Conservation (phyloP, 768 basidiomycete species). For the Hericium alpestre region DNA sequence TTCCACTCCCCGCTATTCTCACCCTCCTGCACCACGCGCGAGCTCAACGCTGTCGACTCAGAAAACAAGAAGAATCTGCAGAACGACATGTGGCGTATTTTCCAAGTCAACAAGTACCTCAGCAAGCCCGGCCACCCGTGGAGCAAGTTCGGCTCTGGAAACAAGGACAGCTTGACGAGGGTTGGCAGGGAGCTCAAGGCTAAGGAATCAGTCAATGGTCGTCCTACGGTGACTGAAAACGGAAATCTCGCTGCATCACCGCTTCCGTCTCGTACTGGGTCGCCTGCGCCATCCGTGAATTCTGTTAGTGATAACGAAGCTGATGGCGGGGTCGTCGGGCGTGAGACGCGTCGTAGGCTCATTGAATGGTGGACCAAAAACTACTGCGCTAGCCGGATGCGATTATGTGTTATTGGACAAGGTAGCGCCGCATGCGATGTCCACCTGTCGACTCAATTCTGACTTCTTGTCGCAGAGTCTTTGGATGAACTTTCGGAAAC, state of each 20-base stretch:
- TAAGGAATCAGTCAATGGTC: constrained; percentile 29
- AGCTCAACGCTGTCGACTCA: constrained; percentile 92
- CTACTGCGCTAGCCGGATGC: constrained; percentile 79
- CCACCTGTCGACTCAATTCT: background rate
- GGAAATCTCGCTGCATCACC: constrained; percentile 29
- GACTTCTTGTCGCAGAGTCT: constrained; percentile 39
- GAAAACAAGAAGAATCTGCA: constrained; percentile 97
- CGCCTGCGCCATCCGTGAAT: constrained; percentile 46
- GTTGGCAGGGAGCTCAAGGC: constrained; percentile 48
- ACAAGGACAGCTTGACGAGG: constrained; percentile 58
- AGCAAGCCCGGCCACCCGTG: constrained; percentile 72
- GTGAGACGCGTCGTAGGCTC: constrained; percentile 67
- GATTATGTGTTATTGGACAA: constrained; percentile 68
- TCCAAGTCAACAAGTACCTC: constrained; percentile 85
- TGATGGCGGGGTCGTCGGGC: constrained; percentile 68
- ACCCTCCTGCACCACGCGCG: constrained; percentile 75
- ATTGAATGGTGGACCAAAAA: constrained; percentile 79
- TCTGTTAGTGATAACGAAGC: constrained; percentile 56
- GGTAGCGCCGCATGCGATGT: constrained; percentile 29
- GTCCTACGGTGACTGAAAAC: constrained; percentile 20
- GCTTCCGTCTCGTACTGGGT: constrained; percentile 42
- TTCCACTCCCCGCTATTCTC: constrained; percentile 90
- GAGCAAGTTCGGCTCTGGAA: constrained; percentile 88
- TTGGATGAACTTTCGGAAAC: constrained; percentile 60
- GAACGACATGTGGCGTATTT: constrained; percentile 84